Percentiles rank a stretch among this genome's conserved stretches.
Conservation (phyloP, 495 filamentous ascomycete genomes). For the Xanthoparmelia taractica region DNA sequence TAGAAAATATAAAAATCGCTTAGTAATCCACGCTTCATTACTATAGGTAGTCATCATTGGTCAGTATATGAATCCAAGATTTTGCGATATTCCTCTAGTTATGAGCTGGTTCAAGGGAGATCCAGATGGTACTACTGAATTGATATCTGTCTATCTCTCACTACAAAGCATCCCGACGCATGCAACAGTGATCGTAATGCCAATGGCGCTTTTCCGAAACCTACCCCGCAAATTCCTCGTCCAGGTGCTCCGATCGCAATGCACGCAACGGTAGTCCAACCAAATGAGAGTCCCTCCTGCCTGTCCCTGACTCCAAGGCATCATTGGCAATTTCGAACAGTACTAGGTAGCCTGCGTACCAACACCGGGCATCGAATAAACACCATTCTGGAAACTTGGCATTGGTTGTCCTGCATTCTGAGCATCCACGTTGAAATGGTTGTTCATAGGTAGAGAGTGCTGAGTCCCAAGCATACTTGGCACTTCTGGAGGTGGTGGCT, state of each 20-base stretch:
- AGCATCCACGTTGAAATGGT: conserved; percentile 21
- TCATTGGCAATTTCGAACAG: not conserved
- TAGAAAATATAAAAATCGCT: not conserved
- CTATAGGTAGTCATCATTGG: too few species aligned
- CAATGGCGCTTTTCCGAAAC: not conserved
- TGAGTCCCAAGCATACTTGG: conserved; percentile 27
- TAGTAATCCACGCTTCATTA: conserved; percentile 4
- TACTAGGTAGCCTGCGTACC: conserved; percentile 15
- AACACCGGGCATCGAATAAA: conserved; percentile 23
- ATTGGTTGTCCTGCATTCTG: conserved; percentile 25
- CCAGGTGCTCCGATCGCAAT: conserved; percentile 7
- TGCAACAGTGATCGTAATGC: not conserved
- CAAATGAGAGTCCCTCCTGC: not conserved
- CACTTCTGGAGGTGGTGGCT: conserved; percentile 48
- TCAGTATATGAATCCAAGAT: too few species aligned
- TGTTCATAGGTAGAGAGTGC: conserved; percentile 25
- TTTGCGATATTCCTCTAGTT: not conserved
- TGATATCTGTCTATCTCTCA: not conserved
- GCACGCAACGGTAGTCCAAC: conserved; percentile 2
- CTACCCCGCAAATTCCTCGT: not conserved
- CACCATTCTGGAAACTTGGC: conserved; percentile 25
- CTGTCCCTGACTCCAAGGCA: not conserved
- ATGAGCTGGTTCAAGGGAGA: not conserved
- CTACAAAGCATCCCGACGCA: not conserved
- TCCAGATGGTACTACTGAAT: not conserved